These are phyloP conservation scores for Volvox africanus DNA, from an alignment of 139 green algal genomes.

Conservation along the genomic window DNA sequence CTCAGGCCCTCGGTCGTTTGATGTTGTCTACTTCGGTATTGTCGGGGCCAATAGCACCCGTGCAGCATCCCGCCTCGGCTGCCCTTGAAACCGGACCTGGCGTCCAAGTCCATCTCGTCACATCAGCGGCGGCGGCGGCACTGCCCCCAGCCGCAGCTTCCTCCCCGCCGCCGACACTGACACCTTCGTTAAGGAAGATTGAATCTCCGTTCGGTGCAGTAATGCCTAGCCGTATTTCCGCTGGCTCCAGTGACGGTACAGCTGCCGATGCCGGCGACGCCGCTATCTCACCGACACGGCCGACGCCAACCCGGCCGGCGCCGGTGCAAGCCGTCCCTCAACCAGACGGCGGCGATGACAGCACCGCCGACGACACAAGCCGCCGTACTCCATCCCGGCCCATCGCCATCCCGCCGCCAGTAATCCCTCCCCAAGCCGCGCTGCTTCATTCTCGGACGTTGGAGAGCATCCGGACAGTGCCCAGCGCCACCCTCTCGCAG, in stretches of 20 bases:
- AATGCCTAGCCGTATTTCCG: background rate
- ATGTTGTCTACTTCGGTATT: background rate
- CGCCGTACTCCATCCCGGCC: background rate
- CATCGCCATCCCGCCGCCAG: background rate
- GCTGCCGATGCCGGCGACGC: background rate
- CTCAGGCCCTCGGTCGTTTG: slow-evolving; percentile 13
- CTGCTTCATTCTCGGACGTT: background rate
- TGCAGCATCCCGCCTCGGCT: no score
- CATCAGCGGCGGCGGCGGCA: background rate
- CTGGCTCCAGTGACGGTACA: background rate
- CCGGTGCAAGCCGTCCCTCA: background rate
- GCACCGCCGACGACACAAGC: background rate
- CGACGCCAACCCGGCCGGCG: background rate
- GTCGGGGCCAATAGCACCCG: background rate
- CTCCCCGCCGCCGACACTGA: background rate
- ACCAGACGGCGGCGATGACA: background rate
- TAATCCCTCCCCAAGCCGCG: background rate
- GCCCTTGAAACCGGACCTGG: no score
- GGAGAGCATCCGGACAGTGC: slow-evolving; percentile 16
- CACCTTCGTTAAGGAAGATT: background rate
- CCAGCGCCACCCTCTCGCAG: slow-evolving; percentile 16
- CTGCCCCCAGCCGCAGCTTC: no score
- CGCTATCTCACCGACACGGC: background rate
- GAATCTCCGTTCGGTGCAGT: background rate
- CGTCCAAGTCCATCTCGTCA: no score